These are phyloP conservation scores for Thielaviopsis populi DNA, from an alignment of 2,329 filamentous ascomycete species.

Conservation along the genomic window DNA sequence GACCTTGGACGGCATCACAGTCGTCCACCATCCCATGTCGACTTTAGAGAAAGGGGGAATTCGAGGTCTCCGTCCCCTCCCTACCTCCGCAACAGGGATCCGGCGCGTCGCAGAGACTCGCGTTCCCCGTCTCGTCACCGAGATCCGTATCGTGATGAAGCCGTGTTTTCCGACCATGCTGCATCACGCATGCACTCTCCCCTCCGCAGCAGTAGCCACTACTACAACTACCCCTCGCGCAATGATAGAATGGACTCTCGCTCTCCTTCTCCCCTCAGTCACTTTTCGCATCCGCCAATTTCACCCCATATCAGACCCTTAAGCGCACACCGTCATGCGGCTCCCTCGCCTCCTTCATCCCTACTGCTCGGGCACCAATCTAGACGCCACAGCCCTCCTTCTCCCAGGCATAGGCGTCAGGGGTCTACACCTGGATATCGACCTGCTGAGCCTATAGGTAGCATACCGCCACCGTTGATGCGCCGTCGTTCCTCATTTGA, in stretches of 20 bases:
- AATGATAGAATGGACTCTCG: neutral
- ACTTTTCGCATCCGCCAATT: neutral
- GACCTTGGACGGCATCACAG: neutral
- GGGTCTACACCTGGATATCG: neutral
- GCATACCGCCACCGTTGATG: neutral
- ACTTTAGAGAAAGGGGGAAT: neutral
- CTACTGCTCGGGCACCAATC: neutral
- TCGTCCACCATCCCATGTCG: neutral
- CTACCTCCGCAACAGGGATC: neutral
- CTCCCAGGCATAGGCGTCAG: neutral
- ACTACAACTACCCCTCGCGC: neutral
- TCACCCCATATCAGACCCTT: neutral
- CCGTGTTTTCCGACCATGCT: neutral
- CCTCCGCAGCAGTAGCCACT: neutral
- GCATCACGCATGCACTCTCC: neutral
- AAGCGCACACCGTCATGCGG: neutral
- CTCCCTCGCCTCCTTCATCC: neutral
- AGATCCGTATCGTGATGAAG: neutral
- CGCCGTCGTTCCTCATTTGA: constrained; percentile 11
- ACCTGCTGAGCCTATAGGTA: neutral
- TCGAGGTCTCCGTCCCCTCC: neutral
- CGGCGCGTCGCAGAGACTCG: neutral
- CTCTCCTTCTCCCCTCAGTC: neutral
- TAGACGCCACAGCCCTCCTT: neutral
- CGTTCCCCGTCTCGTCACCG: neutral